These are phyloP conservation scores for Trametes meyenii DNA, from an alignment of 768 basidiomycete genomes.

Conservation along the genomic window DNA sequence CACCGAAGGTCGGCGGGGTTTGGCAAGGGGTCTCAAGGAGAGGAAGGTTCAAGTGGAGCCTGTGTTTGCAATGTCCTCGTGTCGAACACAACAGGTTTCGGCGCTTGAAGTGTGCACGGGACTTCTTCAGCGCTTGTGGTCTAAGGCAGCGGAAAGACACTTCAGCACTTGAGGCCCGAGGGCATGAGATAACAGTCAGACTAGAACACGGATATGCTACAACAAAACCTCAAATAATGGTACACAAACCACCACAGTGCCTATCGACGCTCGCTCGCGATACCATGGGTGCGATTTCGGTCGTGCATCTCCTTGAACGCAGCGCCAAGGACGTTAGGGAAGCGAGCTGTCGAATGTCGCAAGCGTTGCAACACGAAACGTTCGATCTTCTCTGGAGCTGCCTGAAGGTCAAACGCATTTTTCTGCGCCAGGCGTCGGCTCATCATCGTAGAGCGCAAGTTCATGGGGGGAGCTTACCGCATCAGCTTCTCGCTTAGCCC, in stretches of 20 bases:
- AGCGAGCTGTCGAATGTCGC: slow-evolving; percentile 57
- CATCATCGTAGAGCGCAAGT: slow-evolving; percentile 36
- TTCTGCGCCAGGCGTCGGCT: slow-evolving; percentile 21
- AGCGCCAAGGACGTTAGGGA: slow-evolving; percentile 41
- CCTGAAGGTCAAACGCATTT: slow-evolving; percentile 31
- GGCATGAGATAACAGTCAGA: too few relatives aligned
- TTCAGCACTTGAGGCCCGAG: too few relatives aligned
- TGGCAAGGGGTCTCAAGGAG: not conserved
- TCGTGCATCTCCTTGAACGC: slow-evolving; percentile 30
- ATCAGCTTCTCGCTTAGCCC: slow-evolving; percentile 56
- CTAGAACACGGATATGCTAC: slow-evolving; percentile 4
- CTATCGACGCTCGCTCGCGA: not conserved
- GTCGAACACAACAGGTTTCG: too few relatives aligned
- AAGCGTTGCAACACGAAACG: slow-evolving; percentile 57
- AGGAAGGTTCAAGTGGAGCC: not conserved
- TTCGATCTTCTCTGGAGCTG: slow-evolving; percentile 44
- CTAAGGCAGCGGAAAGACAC: too few relatives aligned
- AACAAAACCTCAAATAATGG: not conserved
- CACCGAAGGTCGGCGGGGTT: not conserved
- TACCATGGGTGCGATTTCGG: slow-evolving; percentile 1
- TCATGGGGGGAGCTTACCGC: slow-evolving; percentile 43
- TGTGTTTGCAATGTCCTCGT: too few relatives aligned
- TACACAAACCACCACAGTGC: not conserved
- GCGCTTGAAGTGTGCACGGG: too few relatives aligned
- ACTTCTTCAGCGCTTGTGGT: too few relatives aligned